Conservation (phyloP, 495 filamentous ascomycete species). For the Xylaria acuta region DNA sequence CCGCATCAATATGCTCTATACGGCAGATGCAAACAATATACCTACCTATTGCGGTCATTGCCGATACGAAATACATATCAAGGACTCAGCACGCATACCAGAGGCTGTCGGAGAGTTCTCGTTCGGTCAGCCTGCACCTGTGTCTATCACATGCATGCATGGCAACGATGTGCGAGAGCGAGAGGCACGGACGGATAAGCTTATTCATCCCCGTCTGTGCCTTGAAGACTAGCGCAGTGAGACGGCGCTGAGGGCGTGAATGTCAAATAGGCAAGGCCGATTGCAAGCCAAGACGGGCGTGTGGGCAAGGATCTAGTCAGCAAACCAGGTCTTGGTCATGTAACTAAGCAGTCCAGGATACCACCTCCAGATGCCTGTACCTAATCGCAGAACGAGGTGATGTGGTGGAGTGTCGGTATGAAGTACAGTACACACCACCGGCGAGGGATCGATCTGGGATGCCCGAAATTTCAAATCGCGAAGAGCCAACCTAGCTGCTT, state of each 20-base stretch:
- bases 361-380: neutral
- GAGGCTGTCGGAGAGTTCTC: neutral
- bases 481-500: constrained; percentile 6
- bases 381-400: too few species aligned
- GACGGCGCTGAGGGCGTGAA: neutral
- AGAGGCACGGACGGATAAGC: constrained; percentile 5
- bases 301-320: constrained; percentile 24
- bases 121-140: neutral
- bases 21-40: neutral
- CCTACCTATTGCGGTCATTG: constrained; percentile 14
- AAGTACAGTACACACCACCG: neutral
- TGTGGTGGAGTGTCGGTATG: neutral
- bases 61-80: constrained; percentile 3
- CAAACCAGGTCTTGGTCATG: constrained; percentile 22
- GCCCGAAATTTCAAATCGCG: constrained; percentile 21
- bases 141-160: neutral
- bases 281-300: neutral
- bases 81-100: neutral
- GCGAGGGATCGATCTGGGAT: constrained; percentile 12
- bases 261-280: constrained; percentile 30
- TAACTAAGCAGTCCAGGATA: constrained; percentile 24
- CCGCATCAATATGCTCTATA: neutral
- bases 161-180: neutral
- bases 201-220: constrained; percentile 1
- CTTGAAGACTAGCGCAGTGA: neutral